Base-by-base conservation (phyloP, 2,329 filamentous ascomycete genomes). In the Parafenestella ontariensis region DNA sequence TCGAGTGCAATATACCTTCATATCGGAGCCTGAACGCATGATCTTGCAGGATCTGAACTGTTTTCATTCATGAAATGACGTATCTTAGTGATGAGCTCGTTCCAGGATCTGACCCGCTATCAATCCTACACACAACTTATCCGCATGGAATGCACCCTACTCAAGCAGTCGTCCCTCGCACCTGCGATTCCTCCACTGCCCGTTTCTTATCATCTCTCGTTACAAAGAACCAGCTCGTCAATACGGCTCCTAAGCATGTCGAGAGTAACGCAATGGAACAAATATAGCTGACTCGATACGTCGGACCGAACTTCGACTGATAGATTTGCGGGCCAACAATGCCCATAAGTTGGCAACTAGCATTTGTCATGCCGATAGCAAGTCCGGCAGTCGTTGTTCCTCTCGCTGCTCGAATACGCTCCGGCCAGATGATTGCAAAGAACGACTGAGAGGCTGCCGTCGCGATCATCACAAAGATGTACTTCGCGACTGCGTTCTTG, bases 271-370 rank as follows among this genome's bases (percentile, higher is more conserved):
- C 71, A 39, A 77, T 73, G 5, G 72, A 74, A 17, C 68, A 69
- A 7, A 67, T 64, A 59, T 74, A 78, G 56, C 73, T 77, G 11
- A 77, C 68, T 7, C 60, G 62, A 62, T 78, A 78, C 2, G 62
- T 70, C 24, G 76, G 76, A 0, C 76, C 76, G 53, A 77, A 78
- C 50, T 68, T 77, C 3, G 70, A 49, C 51, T 77, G 74, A 56
- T 78, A 78, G 5, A 78, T 73, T 56, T 77, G 75, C 13, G 76
- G 77, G 1, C 76, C 74, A 9, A 77, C 73, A 36, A 78, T 77
- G 1, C 76, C 75, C 64, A 71, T 71, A 36, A 78, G 58, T 48
- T 77, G 74, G 28, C 64, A 62, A 36, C 61, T 62, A 3, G 57
- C 58, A 45, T 76, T 77, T 5, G 75, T 77, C 6, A 76, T 52